Conservation (phyloP, 495 filamentous ascomycete species). For the Xylaria venustula region DNA sequence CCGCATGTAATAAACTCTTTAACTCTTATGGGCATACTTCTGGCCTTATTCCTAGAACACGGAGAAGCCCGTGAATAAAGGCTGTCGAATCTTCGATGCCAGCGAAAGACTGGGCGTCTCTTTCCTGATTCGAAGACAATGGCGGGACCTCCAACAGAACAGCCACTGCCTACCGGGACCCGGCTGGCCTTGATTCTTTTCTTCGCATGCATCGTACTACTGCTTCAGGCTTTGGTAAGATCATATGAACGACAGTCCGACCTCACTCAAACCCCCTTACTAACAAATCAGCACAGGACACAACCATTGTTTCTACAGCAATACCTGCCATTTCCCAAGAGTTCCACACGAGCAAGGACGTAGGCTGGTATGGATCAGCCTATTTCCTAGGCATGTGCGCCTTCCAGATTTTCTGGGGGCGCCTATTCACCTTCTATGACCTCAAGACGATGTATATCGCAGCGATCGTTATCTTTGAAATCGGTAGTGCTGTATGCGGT, state of each 20-base stretch:
- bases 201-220: not conserved
- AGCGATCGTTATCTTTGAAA: conserved; percentile 42
- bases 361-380: conserved; percentile 51
- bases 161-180: not conserved
- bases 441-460: not conserved
- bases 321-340: conserved; percentile 50
- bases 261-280: not conserved
- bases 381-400: conserved; percentile 39
- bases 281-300: conserved; percentile 10
- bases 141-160: not conserved
- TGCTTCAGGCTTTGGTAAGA: not conserved
- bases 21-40: too few relatives aligned
- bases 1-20: too few relatives aligned
- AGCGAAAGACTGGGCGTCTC: not conserved
- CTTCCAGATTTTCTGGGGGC: conserved; percentile 40
- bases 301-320: conserved; percentile 50
- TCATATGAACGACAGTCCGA: not conserved
- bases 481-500: conserved; percentile 56
- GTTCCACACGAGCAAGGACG: conserved; percentile 44
- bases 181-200: not conserved
- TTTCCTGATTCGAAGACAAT: not conserved
- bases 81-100: not conserved
- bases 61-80: not conserved
- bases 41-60: too few relatives aligned
- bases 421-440: conserved; percentile 38